These are phyloP conservation scores for Blastobotrys persicus DNA, from an alignment of 1,139 yeast species.

Conservation along the genomic window DNA sequence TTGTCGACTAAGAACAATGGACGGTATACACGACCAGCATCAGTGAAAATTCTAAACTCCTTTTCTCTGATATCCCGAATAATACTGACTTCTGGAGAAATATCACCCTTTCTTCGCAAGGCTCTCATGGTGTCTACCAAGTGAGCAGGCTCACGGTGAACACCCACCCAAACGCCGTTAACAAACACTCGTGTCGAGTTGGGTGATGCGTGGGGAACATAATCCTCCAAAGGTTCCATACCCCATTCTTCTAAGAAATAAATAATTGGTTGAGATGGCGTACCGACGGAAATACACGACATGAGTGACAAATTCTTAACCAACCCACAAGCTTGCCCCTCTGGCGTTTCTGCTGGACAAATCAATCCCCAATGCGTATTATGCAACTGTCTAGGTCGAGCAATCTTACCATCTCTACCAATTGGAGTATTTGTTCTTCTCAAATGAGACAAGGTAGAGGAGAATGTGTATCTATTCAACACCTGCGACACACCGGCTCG, in stretches of 20 bases:
- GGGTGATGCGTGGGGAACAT: constrained; percentile 88
- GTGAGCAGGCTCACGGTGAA: constrained; percentile 91
- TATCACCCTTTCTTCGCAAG: constrained; percentile 92
- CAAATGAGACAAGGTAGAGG: constrained; percentile 95
- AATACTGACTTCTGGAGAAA: constrained; percentile 93
- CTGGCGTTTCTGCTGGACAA: constrained; percentile 99
- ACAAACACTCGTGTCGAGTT: constrained; percentile 93
- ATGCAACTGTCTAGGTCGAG: constrained; percentile 97
- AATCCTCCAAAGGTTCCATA: constrained; percentile 95
- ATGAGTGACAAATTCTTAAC: constrained; percentile 92
- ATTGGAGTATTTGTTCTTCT: constrained; percentile 98
- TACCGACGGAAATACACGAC: constrained; percentile 97
- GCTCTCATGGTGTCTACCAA: constrained; percentile 88
- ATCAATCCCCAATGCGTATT: constrained; percentile 99
- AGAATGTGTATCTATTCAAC: constrained; percentile 93
- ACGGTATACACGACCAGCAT: constrained; percentile 97
- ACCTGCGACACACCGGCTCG: constrained; percentile 99
- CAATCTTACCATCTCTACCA: constrained; percentile 98
- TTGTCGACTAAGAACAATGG: constrained; percentile 91
- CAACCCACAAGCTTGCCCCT: constrained; percentile 99
- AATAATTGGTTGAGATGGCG: constrained; percentile 93
- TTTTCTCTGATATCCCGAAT: constrained; percentile 95
- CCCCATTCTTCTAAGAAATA: constrained; percentile 98
- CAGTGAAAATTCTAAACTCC: constrained; percentile 93
- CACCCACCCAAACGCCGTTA: constrained; percentile 99